phyloP scores from a whole-genome alignment of 306 rosid species.

The Sesbania bispinosa region DNA sequence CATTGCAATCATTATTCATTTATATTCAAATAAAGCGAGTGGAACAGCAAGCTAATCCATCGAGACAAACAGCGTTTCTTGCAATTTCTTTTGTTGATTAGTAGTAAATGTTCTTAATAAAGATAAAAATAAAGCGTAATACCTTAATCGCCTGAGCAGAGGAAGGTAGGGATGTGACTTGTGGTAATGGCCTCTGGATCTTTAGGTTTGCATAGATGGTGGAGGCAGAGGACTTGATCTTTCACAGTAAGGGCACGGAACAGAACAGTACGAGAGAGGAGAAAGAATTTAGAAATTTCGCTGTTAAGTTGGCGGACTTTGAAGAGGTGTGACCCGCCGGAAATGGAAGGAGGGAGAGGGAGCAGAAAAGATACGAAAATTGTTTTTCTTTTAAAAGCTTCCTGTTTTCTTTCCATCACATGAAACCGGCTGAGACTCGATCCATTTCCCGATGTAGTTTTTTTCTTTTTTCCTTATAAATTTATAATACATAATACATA shows the following conservation, averaged over 20 bases:
- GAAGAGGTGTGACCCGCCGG: neutral
- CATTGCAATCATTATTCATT: neutral
- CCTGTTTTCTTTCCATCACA: too few relatives aligned
- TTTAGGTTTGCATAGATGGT: neutral
- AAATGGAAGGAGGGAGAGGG: neutral
- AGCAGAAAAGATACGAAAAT: too few relatives aligned
- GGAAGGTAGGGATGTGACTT: neutral
- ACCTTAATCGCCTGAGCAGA: slow-evolving; percentile 8
- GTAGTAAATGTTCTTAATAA: neutral
- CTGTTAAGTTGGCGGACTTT: neutral
- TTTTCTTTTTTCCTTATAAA: too few relatives aligned
- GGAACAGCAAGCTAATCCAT: neutral
- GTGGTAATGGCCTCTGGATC: neutral
- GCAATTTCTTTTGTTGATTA: neutral
- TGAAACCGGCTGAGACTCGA: too few relatives aligned
- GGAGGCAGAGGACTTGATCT: neutral
- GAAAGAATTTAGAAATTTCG: neutral
- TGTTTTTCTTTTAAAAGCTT: too few relatives aligned
- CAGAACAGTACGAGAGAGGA: neutral
- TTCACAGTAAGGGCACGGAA: neutral
- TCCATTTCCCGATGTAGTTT: too few relatives aligned
- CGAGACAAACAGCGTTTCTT: neutral
- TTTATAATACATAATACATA: too few relatives aligned
- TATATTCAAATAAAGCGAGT: neutral
- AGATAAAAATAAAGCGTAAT: neutral